These are phyloP conservation scores for Kappamyces sp. DNA, from an alignment of 192 early-diverging fungal genomes.

Conservation along the genomic window DNA sequence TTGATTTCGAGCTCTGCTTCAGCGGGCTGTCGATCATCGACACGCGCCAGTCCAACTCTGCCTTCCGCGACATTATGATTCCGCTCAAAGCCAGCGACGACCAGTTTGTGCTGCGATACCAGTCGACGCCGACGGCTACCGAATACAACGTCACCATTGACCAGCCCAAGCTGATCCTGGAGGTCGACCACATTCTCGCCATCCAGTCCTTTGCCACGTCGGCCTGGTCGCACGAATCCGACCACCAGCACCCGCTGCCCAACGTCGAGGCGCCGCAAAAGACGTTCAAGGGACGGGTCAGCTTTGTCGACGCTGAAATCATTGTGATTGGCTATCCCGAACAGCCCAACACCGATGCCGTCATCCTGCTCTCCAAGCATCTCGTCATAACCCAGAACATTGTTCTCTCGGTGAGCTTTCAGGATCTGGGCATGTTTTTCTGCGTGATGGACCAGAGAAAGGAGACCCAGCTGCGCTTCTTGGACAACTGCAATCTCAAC, in stretches of 20 bases:
- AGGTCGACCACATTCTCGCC: conserved; percentile 79
- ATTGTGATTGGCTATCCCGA: conserved; percentile 75
- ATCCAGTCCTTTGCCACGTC: conserved; percentile 63
- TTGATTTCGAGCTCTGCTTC: conserved; percentile 65
- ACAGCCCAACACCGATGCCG: conserved; percentile 69
- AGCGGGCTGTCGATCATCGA: conserved; percentile 71
- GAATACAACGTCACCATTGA: conserved; percentile 70
- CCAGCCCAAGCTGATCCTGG: conserved; percentile 75
- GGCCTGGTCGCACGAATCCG: conserved; percentile 17
- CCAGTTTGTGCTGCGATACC: conserved; percentile 49
- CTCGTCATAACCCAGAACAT: conserved; percentile 75
- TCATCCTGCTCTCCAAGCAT: conserved; percentile 76
- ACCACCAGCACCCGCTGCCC: conserved; percentile 7
- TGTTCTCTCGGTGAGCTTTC: conserved; percentile 64
- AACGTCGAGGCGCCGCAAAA: conserved; percentile 10
- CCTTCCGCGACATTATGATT: conserved; percentile 80
- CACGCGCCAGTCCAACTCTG: conserved; percentile 66
- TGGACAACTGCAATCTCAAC: conserved; percentile 85
- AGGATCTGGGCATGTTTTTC: conserved; percentile 83
- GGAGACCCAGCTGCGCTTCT: conserved; percentile 73
- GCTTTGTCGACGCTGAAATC: conserved; percentile 74
- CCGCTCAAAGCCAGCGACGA: conserved; percentile 52
- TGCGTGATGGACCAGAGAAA: conserved; percentile 81
- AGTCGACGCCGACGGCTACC: conserved; percentile 32
- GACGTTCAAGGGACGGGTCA: conserved; percentile 41